Evolutionary conservation across 1,284 basidiomycete species (phyloP).

Genomic region (Cutaneotrichosporon cutaneum): DNA sequence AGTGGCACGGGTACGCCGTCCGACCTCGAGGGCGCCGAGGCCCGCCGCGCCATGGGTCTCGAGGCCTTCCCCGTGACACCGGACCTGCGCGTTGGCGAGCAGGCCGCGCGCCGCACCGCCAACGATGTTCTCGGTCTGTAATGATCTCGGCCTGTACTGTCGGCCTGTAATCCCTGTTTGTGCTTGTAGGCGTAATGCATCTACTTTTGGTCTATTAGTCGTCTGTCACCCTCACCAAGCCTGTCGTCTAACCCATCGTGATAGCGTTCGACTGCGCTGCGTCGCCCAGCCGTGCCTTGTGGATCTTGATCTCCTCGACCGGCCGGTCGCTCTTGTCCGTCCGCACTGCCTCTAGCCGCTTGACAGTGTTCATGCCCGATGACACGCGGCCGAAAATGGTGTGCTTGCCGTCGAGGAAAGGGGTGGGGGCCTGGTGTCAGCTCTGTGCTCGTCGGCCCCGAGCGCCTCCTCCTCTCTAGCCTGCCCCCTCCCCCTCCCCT

Average conservation of each 20-base stretch:
- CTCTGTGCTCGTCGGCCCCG: background rate
- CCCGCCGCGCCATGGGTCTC: slow-evolving; percentile 51
- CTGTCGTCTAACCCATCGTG: slow-evolving; percentile 3
- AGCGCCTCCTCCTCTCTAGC: background rate
- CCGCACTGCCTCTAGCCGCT: slow-evolving; percentile 55
- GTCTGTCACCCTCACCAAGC: background rate
- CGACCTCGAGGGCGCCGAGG: slow-evolving; percentile 57
- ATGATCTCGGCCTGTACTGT: no score
- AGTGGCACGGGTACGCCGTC: slow-evolving; percentile 55
- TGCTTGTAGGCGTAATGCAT: slow-evolving; percentile 3
- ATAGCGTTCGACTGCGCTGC: slow-evolving; percentile 25
- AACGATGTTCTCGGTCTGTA: slow-evolving; percentile 23
- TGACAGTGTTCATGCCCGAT: slow-evolving; percentile 80
- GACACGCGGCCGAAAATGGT: slow-evolving; percentile 86
- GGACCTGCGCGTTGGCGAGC: slow-evolving; percentile 26
- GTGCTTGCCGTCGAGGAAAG: slow-evolving; percentile 92
- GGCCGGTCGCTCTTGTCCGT: slow-evolving; percentile 53
- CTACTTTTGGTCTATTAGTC: background rate
- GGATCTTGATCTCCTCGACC: slow-evolving; percentile 54
- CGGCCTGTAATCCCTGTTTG: slow-evolving; percentile 13
- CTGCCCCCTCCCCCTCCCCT: no score
- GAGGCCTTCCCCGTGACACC: slow-evolving; percentile 31
- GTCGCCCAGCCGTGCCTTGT: slow-evolving; percentile 50
- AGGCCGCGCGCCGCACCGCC: slow-evolving; percentile 22
- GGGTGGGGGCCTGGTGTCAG: slow-evolving; percentile 66